These are phyloP conservation scores for Brassica nigra DNA, from an alignment of 345 rosid genomes.

Conservation along the genomic window DNA sequence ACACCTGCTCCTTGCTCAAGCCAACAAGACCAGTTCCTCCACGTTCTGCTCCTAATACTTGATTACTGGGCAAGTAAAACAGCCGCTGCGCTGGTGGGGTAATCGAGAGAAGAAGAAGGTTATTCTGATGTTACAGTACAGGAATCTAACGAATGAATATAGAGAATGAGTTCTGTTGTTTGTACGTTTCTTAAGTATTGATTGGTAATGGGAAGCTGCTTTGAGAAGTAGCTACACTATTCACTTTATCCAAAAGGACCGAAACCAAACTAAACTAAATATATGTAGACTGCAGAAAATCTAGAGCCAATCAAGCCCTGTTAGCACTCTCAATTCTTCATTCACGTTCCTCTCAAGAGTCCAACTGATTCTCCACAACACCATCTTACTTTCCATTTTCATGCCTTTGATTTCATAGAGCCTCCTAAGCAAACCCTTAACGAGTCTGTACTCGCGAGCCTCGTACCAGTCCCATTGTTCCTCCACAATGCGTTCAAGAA, in stretches of 20 bases:
- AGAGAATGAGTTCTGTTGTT: background rate
- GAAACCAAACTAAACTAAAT: background rate
- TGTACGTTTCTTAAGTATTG: slow-evolving; percentile 9
- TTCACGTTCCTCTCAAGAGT: background rate
- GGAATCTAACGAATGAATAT: slow-evolving; percentile 39
- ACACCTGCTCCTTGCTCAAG: no score
- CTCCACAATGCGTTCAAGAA: slow-evolving; percentile 18
- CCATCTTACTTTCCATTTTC: slow-evolving; percentile 17
- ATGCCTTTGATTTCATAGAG: background rate
- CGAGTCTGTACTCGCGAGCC: background rate
- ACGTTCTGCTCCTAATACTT: no score
- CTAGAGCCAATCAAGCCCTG: slow-evolving; percentile 2
- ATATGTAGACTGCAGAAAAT: background rate
- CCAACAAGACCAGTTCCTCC: no score
- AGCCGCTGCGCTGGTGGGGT: no score
- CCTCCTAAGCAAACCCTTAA: slow-evolving; percentile 4
- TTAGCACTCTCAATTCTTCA: background rate
- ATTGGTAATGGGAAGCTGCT: background rate
- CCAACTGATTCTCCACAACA: slow-evolving; percentile 32
- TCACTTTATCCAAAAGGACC: background rate
- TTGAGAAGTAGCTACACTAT: background rate
- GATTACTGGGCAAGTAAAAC: no score
- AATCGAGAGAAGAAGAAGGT: no score
- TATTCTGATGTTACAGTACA: slow-evolving; percentile 64
- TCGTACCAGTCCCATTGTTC: slow-evolving; percentile 10